Percentiles rank a stretch among this genome's conserved stretches.
Conservation (phyloP, 495 filamentous ascomycete species). For the Cercophora sp. region DNA sequence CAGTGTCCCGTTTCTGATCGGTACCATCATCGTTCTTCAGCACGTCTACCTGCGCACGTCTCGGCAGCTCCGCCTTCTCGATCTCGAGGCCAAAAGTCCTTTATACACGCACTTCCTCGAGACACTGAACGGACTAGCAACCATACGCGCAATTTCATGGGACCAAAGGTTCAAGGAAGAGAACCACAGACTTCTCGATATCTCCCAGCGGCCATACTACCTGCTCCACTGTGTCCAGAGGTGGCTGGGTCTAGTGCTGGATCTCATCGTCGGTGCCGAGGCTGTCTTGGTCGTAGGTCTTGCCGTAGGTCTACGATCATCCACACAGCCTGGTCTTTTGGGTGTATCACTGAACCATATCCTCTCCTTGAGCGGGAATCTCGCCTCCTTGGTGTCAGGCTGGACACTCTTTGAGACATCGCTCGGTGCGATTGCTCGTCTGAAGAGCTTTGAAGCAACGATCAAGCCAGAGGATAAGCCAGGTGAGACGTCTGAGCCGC, state of each 20-base stretch:
- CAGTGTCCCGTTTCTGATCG: constrained; percentile 15
- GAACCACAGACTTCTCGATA: constrained; percentile 29
- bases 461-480: background rate
- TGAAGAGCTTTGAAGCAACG: background rate
- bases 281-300: constrained; percentile 44
- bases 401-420: background rate
- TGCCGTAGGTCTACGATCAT: constrained; percentile 27
- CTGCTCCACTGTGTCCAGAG: constrained; percentile 40
- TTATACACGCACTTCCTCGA: constrained; percentile 60
- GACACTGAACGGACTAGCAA: constrained; percentile 34
- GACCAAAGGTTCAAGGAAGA: constrained; percentile 17
- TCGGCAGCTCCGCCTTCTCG: constrained; percentile 58
- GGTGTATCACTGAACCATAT: background rate
- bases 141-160: constrained; percentile 49
- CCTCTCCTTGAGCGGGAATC: background rate
- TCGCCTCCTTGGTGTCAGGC: background rate
- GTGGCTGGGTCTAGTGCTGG: constrained; percentile 42
- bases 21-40: constrained; percentile 50
- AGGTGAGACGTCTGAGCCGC: background rate
- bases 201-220: constrained; percentile 42
- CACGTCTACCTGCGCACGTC: constrained; percentile 63
- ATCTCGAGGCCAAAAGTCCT: constrained; percentile 59
- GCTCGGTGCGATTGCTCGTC: background rate
- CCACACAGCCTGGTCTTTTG: background rate
- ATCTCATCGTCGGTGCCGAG: constrained; percentile 38